These are phyloP conservation scores for Fusarium sp. DNA, from an alignment of 2,329 filamentous ascomycete genomes.

Conservation along the genomic window DNA sequence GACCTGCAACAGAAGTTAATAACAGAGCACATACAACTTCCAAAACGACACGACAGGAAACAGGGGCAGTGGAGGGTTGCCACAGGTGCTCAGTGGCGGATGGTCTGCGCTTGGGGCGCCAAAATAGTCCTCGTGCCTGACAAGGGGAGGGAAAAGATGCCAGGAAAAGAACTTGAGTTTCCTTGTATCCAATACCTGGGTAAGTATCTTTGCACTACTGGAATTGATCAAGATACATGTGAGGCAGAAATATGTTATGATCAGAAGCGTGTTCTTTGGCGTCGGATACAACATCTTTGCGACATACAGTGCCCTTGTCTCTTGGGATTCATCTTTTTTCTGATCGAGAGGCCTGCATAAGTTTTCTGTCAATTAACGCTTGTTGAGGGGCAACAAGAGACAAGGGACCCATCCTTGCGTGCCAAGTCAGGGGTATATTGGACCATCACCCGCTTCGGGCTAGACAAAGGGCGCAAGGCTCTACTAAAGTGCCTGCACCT, in stretches of 20 bases:
- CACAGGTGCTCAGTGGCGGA: slow-evolving; percentile 23
- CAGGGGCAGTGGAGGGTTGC: slow-evolving; percentile 24
- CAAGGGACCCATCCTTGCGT: slow-evolving; percentile 15
- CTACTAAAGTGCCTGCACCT: slow-evolving; percentile 42
- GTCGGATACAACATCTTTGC: neutral
- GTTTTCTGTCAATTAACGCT: slow-evolving; percentile 11
- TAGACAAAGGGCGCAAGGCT: slow-evolving; percentile 27
- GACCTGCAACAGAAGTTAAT: neutral
- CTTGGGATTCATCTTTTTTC: neutral
- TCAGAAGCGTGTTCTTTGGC: neutral
- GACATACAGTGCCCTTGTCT: neutral
- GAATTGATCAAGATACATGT: neutral
- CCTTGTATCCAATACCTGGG: neutral
- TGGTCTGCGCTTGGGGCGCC: neutral
- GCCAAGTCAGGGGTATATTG: slow-evolving; percentile 39
- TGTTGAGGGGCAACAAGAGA: slow-evolving; percentile 18
- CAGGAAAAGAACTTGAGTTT: neutral
- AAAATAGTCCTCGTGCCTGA: slow-evolving; percentile 28
- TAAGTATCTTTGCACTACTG: neutral
- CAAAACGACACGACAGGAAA: slow-evolving; percentile 12
- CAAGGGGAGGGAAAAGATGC: neutral
- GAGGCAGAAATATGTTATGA: neutral
- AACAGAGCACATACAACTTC: slow-evolving; percentile 8
- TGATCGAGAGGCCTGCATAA: neutral
- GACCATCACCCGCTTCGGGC: slow-evolving; percentile 19